These are phyloP conservation scores for Triangularia verruculosa DNA, from an alignment of 2,329 filamentous ascomycete species.

Conservation along the genomic window DNA sequence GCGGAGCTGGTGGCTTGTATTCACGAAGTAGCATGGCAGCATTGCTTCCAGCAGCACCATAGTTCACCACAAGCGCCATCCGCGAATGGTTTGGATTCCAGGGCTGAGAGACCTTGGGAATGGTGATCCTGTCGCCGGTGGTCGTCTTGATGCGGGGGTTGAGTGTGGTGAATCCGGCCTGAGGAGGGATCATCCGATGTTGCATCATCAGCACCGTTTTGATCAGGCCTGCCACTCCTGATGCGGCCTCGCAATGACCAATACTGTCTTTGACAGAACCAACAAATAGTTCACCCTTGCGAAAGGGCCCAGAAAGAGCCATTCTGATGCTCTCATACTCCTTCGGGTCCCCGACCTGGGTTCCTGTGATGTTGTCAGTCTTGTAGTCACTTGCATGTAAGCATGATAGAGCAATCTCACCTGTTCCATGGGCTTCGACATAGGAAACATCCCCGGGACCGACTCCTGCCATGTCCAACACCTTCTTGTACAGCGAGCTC, in stretches of 20 bases:
- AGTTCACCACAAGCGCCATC: slow-evolving; percentile 19
- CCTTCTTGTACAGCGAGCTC: slow-evolving; percentile 31
- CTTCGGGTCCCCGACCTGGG: slow-evolving; percentile 40
- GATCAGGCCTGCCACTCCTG: slow-evolving; percentile 31
- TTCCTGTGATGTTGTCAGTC: slow-evolving; percentile 21
- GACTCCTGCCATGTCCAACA: slow-evolving; percentile 30
- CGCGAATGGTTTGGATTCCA: slow-evolving; percentile 14
- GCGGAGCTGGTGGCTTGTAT: not conserved
- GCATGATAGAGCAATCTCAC: slow-evolving; percentile 16
- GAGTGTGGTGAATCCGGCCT: slow-evolving; percentile 8
- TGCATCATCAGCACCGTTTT: slow-evolving; percentile 29
- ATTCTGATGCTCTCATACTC: slow-evolving; percentile 33
- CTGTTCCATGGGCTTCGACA: slow-evolving; percentile 45
- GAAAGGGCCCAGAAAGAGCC: not conserved
- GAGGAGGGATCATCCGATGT: not conserved
- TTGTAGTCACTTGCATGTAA: no score
- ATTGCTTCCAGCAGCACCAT: slow-evolving; percentile 14
- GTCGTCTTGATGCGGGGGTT: not conserved
- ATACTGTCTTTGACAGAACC: slow-evolving; percentile 32
- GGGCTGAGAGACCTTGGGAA: slow-evolving; percentile 10
- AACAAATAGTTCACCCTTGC: slow-evolving; percentile 5
- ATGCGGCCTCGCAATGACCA: slow-evolving; percentile 27
- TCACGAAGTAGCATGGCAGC: not conserved
- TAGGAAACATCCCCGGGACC: slow-evolving; percentile 29
- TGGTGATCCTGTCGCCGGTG: not conserved